These are phyloP conservation scores for Malbranchea zuffiana DNA, from an alignment of 2,329 filamentous ascomycete species.

Conservation along the genomic window DNA sequence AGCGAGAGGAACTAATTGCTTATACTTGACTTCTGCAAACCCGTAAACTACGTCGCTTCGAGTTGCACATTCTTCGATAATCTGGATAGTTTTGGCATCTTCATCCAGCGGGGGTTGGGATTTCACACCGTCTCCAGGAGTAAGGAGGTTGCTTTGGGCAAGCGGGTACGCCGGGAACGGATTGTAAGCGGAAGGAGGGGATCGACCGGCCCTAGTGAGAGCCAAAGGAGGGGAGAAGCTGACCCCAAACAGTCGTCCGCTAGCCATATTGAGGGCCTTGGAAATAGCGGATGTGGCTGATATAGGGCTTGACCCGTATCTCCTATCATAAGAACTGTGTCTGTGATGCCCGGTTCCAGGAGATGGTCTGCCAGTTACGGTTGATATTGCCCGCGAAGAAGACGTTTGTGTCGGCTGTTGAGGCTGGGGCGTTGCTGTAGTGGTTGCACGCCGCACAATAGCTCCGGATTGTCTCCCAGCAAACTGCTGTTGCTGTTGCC, in stretches of 20 bases:
- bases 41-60: constrained; percentile 93
- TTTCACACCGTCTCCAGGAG: constrained; percentile 52
- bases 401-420: constrained; percentile 44
- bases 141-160: constrained; percentile 56
- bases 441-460: constrained; percentile 65
- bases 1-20: constrained; percentile 81
- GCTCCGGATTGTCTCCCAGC: constrained; percentile 48
- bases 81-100: constrained; percentile 64
- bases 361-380: constrained; percentile 54
- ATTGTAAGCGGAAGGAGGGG: constrained; percentile 42
- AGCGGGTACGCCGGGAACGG: constrained; percentile 79
- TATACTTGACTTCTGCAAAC: constrained; percentile 97
- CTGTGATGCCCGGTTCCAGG: constrained; percentile 56
- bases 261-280: constrained; percentile 90
- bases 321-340: constrained; percentile 68
- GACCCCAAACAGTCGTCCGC: constrained; percentile 45
- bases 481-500: constrained; percentile 34
- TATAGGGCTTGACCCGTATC: constrained; percentile 60
- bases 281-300: constrained; percentile 85
- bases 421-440: constrained; percentile 59
- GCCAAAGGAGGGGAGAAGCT: constrained; percentile 41
- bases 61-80: constrained; percentile 84
- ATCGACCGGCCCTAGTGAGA: constrained; percentile 36
- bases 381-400: constrained; percentile 63
- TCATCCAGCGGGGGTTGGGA: constrained; percentile 57